Evolutionary conservation across 805 yeast genomes (phyloP).

Genomic region (Nakazawaea holstii): DNA sequence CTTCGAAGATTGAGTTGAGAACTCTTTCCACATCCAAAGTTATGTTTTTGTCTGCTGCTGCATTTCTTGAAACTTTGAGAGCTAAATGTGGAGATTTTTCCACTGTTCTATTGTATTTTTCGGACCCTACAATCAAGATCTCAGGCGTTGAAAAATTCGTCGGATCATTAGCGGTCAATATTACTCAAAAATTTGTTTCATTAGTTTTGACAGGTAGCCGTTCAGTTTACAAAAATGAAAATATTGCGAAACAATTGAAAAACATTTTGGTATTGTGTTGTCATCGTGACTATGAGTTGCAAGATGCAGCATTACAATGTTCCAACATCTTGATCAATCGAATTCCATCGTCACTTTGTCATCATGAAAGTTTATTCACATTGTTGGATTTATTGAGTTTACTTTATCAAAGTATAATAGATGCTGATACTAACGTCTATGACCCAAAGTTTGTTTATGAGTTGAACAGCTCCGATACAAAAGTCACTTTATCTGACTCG

Average conservation of each 20-base stretch:
- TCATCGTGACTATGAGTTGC: constrained; percentile 69
- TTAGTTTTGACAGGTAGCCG: constrained; percentile 49
- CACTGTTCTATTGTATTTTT: constrained; percentile 67
- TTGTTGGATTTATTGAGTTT: constrained; percentile 75
- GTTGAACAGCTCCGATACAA: constrained; percentile 37
- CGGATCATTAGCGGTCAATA: constrained; percentile 55
- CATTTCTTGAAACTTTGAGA: constrained; percentile 73
- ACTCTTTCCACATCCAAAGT: constrained; percentile 66
- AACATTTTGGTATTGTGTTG: constrained; percentile 66
- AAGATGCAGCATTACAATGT: constrained; percentile 73
- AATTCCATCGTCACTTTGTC: constrained; percentile 77
- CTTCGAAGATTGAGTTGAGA: constrained; percentile 48
- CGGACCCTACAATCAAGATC: constrained; percentile 75
- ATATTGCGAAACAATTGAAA: constrained; percentile 64
- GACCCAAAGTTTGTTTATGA: constrained; percentile 72
- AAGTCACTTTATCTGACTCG: constrained; percentile 64
- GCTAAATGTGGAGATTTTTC: constrained; percentile 79
- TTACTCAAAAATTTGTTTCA: constrained; percentile 51
- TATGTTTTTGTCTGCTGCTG: constrained; percentile 82
- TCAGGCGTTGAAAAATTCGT: constrained; percentile 66
- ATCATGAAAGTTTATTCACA: constrained; percentile 65
- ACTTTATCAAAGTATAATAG: constrained; percentile 73
- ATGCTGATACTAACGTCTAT: constrained; percentile 78
- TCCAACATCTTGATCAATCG: constrained; percentile 60
- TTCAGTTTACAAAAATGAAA: constrained; percentile 48